Percentiles rank a stretch among this genome's conserved stretches.
Conservation (phyloP, 495 filamentous ascomycete genomes). For the Xylaria venustula region DNA sequence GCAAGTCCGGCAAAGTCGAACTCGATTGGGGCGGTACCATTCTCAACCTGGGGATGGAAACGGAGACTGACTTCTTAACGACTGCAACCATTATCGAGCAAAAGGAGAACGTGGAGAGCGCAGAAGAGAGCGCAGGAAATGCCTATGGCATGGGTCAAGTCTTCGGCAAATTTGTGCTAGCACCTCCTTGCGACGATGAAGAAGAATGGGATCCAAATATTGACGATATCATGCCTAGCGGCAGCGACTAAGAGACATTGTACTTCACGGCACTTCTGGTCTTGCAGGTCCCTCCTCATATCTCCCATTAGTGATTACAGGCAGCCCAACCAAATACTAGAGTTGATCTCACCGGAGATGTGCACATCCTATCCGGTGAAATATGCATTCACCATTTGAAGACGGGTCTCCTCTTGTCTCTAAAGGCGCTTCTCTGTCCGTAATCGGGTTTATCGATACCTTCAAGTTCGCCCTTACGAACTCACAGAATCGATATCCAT, state of each 20-base stretch:
- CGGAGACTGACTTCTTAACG: conserved; percentile 43
- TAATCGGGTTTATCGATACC: too few species aligned
- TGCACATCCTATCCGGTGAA: too few species aligned
- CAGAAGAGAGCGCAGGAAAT: conserved; percentile 36
- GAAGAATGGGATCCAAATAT: conserved; percentile 41
- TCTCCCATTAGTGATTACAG: neutral
- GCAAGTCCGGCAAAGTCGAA: conserved; percentile 58
- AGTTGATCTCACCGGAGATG: too few species aligned
- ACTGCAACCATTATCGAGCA: conserved; percentile 47
- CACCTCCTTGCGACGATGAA: conserved; percentile 52
- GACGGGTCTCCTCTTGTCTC: too few species aligned
- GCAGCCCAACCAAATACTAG: too few species aligned
- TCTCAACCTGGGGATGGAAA: conserved; percentile 44
- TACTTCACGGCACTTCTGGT: neutral
- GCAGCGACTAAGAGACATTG: neutral
- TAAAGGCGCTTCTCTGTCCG: too few species aligned
- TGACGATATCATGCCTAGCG: conserved; percentile 16
- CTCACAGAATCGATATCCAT: too few species aligned
- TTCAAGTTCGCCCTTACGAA: too few species aligned
- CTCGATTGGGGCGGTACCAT: conserved; percentile 59
- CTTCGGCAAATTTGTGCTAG: conserved; percentile 56
- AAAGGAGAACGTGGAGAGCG: conserved; percentile 40
- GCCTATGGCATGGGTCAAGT: conserved; percentile 58
- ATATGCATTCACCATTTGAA: too few species aligned
- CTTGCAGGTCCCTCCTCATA: neutral